phyloP scores from a whole-genome alignment of 164 flowering plant species.

The Liquidambar formosana region DNA sequence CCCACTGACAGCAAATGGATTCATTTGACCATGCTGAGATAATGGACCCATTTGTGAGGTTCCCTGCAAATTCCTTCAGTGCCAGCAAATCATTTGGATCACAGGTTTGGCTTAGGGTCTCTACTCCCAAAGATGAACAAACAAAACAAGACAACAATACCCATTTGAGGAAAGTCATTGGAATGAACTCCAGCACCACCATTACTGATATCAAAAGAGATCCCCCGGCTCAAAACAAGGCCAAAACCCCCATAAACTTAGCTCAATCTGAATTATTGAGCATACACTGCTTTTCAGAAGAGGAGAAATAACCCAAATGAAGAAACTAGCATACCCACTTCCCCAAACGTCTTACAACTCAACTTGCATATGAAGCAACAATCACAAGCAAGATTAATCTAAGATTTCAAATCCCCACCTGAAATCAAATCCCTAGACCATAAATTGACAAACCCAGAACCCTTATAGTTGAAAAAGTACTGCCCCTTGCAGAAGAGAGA shows the following conservation, averaged over 20 bases:
- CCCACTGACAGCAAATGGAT: conserved; percentile 73
- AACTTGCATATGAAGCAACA: conserved; percentile 21
- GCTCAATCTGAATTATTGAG: conserved; percentile 2
- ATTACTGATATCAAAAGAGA: conserved; percentile 23
- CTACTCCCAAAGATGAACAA: conserved; percentile 32
- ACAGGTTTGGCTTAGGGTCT: conserved; percentile 35
- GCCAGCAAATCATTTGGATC: conserved; percentile 56
- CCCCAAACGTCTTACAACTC: background rate
- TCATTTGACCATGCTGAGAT: conserved; percentile 44
- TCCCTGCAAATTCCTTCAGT: conserved; percentile 58
- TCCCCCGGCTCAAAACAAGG: conserved; percentile 19
- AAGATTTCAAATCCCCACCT: conserved; percentile 13
- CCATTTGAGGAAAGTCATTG: conserved; percentile 44
- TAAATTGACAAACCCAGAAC: conserved; percentile 5
- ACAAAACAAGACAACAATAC: conserved; percentile 38
- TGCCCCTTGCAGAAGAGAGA: conserved; percentile 2
- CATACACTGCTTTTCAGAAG: no score
- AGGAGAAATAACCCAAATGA: conserved; percentile 11
- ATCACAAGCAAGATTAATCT: background rate
- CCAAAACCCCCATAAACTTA: conserved; percentile 20
- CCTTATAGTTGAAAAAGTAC: background rate
- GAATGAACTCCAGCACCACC: conserved; percentile 23
- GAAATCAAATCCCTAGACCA: conserved; percentile 23
- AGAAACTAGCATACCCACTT: conserved; percentile 19
- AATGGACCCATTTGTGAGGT: conserved; percentile 51